Conservation (phyloP, 2,329 filamentous ascomycete species). For the Paracoccidioides brasiliensis region DNA sequence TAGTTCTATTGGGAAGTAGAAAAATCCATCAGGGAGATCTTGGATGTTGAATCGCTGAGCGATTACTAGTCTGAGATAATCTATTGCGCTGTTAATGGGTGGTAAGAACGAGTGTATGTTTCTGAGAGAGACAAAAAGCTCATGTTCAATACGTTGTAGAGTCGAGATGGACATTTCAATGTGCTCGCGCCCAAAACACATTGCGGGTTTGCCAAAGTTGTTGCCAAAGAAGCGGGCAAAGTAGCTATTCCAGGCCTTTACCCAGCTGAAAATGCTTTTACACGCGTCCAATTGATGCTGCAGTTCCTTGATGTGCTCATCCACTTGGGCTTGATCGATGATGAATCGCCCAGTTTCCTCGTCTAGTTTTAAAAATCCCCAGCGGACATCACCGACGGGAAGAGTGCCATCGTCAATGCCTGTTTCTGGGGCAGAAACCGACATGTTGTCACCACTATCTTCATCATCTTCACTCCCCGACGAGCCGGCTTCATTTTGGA, state of each 20-base stretch:
- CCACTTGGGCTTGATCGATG: slow-evolving; percentile 47
- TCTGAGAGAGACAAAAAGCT: slow-evolving; percentile 32
- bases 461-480: slow-evolving; percentile 4
- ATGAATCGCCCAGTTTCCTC: slow-evolving; percentile 41
- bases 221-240: slow-evolving; percentile 43
- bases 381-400: slow-evolving; percentile 42
- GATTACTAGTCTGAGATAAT: slow-evolving; percentile 44
- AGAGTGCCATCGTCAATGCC: slow-evolving; percentile 21
- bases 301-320: slow-evolving; percentile 47
- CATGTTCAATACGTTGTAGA: slow-evolving; percentile 39
- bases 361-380: slow-evolving; percentile 48
- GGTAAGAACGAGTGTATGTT: slow-evolving; percentile 1
- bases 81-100: slow-evolving; percentile 35
- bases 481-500: slow-evolving; percentile 1
- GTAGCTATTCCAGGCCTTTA: slow-evolving; percentile 49
- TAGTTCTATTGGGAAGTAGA: slow-evolving; percentile 41
- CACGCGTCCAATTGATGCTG: slow-evolving; percentile 43
- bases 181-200: slow-evolving; percentile 43
- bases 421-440: not conserved
- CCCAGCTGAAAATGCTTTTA: slow-evolving; percentile 45
- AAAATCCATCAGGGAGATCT: slow-evolving; percentile 38
- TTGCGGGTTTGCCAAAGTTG: slow-evolving; percentile 44
- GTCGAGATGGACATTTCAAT: slow-evolving; percentile 43
- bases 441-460: not conserved
- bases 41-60: slow-evolving; percentile 38